Conservation (phyloP, 169 alveolate species). For the Amoebophrya sp. region DNA sequence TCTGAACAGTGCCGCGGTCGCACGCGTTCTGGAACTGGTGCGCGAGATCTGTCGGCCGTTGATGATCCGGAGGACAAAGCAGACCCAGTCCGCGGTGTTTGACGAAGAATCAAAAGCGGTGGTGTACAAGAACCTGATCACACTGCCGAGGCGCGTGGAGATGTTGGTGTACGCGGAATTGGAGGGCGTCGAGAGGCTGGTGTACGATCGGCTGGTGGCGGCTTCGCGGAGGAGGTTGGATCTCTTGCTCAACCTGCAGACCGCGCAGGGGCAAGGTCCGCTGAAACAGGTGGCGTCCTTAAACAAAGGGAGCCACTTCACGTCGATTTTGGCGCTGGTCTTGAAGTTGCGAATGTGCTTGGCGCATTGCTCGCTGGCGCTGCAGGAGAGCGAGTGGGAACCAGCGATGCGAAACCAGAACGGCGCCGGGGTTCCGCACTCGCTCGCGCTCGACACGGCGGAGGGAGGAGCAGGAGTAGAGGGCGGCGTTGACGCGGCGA, state of each 20-base stretch:
- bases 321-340: neutral
- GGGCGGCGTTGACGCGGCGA: neutral
- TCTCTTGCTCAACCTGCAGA: neutral
- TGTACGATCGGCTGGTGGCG: neutral
- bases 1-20: neutral
- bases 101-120: neutral
- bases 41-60: neutral
- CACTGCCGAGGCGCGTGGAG: neutral
- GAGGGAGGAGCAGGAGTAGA: neutral
- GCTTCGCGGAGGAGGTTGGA: neutral
- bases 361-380: neutral
- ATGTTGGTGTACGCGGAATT: neutral
- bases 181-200: neutral
- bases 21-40: neutral
- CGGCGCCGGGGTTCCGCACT: neutral
- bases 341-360: neutral
- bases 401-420: neutral
- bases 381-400: neutral
- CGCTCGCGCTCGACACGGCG: neutral
- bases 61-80: neutral
- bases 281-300: neutral
- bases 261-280: no score
- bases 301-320: neutral
- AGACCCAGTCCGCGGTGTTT: neutral
- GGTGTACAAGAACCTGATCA: neutral